Percentiles rank a stretch among this genome's conserved stretches.
Evolutionary conservation across 257 asterid species (phyloP).

Genomic region (Solanum appendiculatum): DNA sequence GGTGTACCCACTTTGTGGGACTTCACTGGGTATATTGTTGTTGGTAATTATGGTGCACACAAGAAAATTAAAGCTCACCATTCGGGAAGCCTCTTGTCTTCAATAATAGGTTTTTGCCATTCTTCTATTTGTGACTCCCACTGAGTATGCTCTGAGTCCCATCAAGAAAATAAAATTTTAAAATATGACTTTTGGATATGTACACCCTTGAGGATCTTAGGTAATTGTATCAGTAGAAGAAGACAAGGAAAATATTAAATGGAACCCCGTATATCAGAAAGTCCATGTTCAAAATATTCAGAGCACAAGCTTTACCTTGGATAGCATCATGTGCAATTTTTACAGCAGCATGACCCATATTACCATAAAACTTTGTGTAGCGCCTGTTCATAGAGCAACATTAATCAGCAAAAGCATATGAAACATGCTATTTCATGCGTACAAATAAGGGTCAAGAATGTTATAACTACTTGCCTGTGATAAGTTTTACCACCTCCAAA

Average conservation of each 20-base stretch:
- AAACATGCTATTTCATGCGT: not conserved
- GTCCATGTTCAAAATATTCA: not conserved
- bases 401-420: slow-evolving; percentile 8
- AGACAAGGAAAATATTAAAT: not conserved
- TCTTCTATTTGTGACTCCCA: slow-evolving; percentile 93
- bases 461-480: slow-evolving; percentile 48
- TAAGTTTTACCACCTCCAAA: slow-evolving; percentile 83
- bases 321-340: slow-evolving; percentile 78
- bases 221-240: not conserved
- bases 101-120: slow-evolving; percentile 92
- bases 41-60: not conserved
- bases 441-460: not conserved
- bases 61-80: slow-evolving; percentile 41
- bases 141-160: slow-evolving; percentile 38
- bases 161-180: not conserved
- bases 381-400: slow-evolving; percentile 50
- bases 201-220: not conserved
- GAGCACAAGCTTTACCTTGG: slow-evolving; percentile 37
- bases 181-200: not conserved
- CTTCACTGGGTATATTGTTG: not conserved
- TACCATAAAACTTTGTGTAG: slow-evolving; percentile 72
- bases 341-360: slow-evolving; percentile 56
- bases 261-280: not conserved
- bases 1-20: not conserved
- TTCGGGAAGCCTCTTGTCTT: slow-evolving; percentile 84